Percentiles rank a stretch among this genome's conserved stretches.
Conservation (phyloP, 495 filamentous ascomycete genomes). For the Astrothelium subdiscretum region DNA sequence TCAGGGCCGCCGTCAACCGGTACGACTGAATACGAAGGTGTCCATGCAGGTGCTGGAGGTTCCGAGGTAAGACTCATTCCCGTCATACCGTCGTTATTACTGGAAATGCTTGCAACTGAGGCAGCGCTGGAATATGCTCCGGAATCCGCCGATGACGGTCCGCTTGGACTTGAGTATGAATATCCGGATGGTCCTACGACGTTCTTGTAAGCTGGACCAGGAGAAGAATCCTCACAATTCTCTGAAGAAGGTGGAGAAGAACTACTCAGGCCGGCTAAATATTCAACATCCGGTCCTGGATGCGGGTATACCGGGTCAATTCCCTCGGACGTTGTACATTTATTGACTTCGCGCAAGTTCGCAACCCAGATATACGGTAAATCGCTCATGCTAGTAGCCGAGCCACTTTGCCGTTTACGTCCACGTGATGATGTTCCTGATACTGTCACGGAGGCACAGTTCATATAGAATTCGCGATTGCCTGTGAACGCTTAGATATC, state of each 20-base stretch:
- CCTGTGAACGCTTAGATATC: conserved; percentile 33
- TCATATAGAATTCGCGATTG: conserved; percentile 61
- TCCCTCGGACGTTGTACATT: conserved; percentile 40
- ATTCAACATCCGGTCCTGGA: conserved; percentile 51
- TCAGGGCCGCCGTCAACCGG: not conserved
- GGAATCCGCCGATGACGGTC: not conserved
- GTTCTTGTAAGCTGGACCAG: not conserved
- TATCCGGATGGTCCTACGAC: not conserved
- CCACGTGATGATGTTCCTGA: conserved; percentile 18
- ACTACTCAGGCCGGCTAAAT: conserved; percentile 18
- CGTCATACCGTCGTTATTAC: not conserved
- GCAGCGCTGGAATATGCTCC: not conserved
- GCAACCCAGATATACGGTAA: conserved; percentile 50
- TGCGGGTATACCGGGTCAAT: conserved; percentile 58
- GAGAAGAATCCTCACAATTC: conserved; percentile 3
- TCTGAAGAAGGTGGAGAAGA: conserved; percentile 5
- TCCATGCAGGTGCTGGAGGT: not conserved
- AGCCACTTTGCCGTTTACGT: conserved; percentile 3
- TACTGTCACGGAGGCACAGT: conserved; percentile 50
- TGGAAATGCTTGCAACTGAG: not conserved
- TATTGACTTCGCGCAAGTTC: conserved; percentile 37
- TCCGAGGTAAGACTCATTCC: not conserved
- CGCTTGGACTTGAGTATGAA: not conserved
- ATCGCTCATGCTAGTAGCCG: conserved; percentile 32
- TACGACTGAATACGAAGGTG: not conserved